These are phyloP conservation scores for Kwoniella europaea DNA, from an alignment of 768 basidiomycete species.

Conservation along the genomic window DNA sequence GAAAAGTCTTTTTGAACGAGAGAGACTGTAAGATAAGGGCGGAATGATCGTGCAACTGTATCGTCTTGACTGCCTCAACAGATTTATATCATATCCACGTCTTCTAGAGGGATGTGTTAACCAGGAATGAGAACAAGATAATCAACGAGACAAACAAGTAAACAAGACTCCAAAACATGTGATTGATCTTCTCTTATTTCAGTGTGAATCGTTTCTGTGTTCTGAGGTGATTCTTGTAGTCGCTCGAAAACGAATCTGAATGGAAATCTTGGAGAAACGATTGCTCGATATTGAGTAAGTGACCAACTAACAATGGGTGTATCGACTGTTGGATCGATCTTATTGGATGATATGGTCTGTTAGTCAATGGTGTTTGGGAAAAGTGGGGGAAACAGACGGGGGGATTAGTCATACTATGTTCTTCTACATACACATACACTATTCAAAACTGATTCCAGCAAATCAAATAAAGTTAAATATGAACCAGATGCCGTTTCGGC, in stretches of 20 bases:
- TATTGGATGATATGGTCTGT: background rate
- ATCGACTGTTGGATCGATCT: background rate
- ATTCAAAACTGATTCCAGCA: background rate
- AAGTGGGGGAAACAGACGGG: background rate
- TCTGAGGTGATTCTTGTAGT: background rate
- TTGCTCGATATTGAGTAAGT: background rate
- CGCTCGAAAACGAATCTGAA: background rate
- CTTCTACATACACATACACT: no score
- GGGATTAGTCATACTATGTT: background rate
- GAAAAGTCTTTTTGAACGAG: background rate
- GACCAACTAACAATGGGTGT: background rate
- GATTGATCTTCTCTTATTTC: background rate
- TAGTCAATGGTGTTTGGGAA: background rate
- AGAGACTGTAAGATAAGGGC: no score
- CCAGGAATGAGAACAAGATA: background rate
- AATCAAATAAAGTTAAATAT: background rate
- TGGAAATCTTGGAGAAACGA: background rate
- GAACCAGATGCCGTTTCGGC: background rate
- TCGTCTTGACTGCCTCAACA: background rate
- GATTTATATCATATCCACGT: background rate
- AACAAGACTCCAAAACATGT: background rate
- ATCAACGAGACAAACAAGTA: background rate
- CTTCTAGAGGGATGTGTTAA: background rate
- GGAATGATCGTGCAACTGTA: background rate
- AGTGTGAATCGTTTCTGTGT: background rate